These are phyloP conservation scores for Porphyrellus cyaneotinctus DNA, from an alignment of 768 basidiomycete species.

Conservation along the genomic window DNA sequence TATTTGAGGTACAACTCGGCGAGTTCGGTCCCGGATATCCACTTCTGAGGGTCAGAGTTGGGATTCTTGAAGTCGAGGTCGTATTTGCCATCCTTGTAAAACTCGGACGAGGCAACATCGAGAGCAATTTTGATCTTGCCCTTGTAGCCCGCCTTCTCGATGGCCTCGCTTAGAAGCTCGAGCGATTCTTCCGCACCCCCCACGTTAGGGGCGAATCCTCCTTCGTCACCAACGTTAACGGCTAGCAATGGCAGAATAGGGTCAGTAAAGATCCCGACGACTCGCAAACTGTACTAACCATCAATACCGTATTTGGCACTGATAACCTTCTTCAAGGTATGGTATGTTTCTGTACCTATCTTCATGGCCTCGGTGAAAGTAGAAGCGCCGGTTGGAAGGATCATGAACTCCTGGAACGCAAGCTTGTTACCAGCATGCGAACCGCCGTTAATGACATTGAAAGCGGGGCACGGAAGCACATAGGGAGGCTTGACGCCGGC, in stretches of 20 bases:
- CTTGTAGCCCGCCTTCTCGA: slow-evolving; percentile 97
- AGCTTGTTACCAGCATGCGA: slow-evolving; percentile 99
- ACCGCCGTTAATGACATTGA: slow-evolving; percentile 99
- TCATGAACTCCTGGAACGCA: slow-evolving; percentile 99
- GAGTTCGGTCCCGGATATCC: slow-evolving; percentile 90
- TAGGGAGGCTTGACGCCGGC: slow-evolving; percentile 94
- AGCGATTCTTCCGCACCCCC: slow-evolving; percentile 96
- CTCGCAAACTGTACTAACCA: slow-evolving; percentile 47
- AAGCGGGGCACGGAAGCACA: slow-evolving; percentile 86
- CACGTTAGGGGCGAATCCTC: slow-evolving; percentile 99
- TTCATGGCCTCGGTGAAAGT: slow-evolving; percentile 97
- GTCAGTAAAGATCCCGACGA: not conserved
- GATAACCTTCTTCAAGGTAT: slow-evolving; percentile 98
- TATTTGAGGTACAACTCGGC: slow-evolving; percentile 87
- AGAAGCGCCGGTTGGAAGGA: slow-evolving; percentile 89
- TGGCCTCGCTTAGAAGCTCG: slow-evolving; percentile 92
- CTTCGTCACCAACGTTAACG: slow-evolving; percentile 99
- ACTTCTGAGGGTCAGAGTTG: slow-evolving; percentile 96
- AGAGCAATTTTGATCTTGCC: slow-evolving; percentile 99
- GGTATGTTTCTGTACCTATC: slow-evolving; percentile 97
- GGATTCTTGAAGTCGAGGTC: slow-evolving; percentile 99
- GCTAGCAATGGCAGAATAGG: slow-evolving; percentile 45
- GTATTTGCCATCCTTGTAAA: slow-evolving; percentile 99
- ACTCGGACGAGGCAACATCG: slow-evolving; percentile 98
- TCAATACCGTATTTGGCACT: slow-evolving; percentile 98